These are phyloP conservation scores for Solanum ossicruentum DNA, from an alignment of 257 asterid species.

Conservation along the genomic window DNA sequence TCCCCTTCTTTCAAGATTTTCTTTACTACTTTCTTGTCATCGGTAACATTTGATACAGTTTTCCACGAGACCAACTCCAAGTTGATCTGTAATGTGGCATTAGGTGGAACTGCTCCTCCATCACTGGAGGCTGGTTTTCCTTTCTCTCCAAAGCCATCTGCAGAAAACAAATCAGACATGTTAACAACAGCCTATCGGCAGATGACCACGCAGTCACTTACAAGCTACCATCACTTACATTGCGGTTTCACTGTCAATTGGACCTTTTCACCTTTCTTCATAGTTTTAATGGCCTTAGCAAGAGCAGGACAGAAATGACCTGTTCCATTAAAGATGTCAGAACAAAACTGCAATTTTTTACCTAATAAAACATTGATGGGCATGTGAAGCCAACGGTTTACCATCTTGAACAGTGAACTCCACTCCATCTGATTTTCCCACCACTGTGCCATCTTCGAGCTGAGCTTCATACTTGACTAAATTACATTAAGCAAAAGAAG, in stretches of 20 bases:
- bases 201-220: not conserved
- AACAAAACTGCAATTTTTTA: not conserved
- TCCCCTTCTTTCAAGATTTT: constrained; percentile 56
- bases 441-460: constrained; percentile 39
- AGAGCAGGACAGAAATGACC: constrained; percentile 66
- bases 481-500: not conserved
- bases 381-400: not conserved
- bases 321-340: constrained; percentile 3
- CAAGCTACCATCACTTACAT: constrained; percentile 21
- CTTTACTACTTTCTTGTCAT: constrained; percentile 61
- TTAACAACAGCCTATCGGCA: not conserved
- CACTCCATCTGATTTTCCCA: constrained; percentile 40
- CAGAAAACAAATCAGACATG: not conserved
- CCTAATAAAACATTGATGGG: not conserved
- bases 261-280: constrained; percentile 71
- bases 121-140: constrained; percentile 46
- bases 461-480: constrained; percentile 52
- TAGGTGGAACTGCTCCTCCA: constrained; percentile 46
- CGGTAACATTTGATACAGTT: constrained; percentile 44
- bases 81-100: constrained; percentile 27
- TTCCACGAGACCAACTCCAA: constrained; percentile 57
- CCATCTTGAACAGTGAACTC: constrained; percentile 54
- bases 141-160: constrained; percentile 56
- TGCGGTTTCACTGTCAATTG: constrained; percentile 57
- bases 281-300: constrained; percentile 57